phyloP scores from a whole-genome alignment of 805 yeast genomes.

The Zygosaccharomyces pseudorouxii region DNA sequence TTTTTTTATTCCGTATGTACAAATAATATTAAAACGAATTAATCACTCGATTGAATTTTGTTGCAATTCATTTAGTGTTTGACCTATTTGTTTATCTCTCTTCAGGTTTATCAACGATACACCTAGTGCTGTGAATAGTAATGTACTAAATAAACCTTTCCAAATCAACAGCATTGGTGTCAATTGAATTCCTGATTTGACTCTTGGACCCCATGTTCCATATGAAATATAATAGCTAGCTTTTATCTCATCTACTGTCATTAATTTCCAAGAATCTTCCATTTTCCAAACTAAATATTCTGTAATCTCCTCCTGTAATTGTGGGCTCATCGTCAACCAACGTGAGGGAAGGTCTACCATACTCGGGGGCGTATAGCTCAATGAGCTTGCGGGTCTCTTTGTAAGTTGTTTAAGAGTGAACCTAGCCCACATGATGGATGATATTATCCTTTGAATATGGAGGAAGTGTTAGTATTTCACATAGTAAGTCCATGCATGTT shows the following conservation, averaged over 20 bases:
- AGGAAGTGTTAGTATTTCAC: background rate
- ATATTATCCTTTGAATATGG: background rate
- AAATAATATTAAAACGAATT: background rate
- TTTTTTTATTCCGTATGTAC: background rate
- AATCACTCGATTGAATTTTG: background rate
- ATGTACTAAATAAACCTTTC: conserved; percentile 23
- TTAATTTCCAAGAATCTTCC: conserved; percentile 32
- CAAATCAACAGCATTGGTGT: conserved; percentile 18
- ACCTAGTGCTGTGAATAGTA: conserved; percentile 21
- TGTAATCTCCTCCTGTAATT: conserved; percentile 35
- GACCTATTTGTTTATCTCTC: conserved; percentile 15
- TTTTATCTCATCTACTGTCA: conserved; percentile 29
- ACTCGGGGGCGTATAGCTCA: conserved; percentile 29
- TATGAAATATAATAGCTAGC: conserved; percentile 36
- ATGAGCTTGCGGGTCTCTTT: conserved; percentile 3
- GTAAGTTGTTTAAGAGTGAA: background rate
- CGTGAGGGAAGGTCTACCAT: conserved; percentile 26
- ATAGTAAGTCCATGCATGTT: background rate
- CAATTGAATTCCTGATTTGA: conserved; percentile 1
- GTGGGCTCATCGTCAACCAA: conserved; percentile 35
- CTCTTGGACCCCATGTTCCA: conserved; percentile 39
- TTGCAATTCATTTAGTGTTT: conserved; percentile 4
- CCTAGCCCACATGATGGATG: conserved; percentile 3
- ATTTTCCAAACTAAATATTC: conserved; percentile 36
- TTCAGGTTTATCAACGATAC: conserved; percentile 18